Conservation (phyloP, 768 basidiomycete species). For the Fomitopsis serialis region DNA sequence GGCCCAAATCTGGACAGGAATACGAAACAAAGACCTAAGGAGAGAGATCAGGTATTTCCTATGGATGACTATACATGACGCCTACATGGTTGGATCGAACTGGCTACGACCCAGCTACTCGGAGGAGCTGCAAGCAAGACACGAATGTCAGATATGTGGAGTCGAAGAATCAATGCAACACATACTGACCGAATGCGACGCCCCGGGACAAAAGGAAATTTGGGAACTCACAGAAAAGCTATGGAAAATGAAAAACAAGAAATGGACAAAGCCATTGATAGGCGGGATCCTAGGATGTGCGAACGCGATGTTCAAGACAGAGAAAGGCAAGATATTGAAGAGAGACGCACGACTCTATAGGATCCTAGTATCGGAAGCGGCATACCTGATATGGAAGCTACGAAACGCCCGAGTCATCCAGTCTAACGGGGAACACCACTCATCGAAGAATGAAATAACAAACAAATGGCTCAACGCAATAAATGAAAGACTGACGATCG, state of each 20-base stretch:
- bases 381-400: too few relatives aligned
- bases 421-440: too few relatives aligned
- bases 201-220: neutral
- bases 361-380: too few relatives aligned
- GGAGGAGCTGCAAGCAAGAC: neutral
- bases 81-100: neutral
- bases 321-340: too few relatives aligned
- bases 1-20: neutral
- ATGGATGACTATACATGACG: neutral
- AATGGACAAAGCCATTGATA: too few relatives aligned
- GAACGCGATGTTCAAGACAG: too few relatives aligned
- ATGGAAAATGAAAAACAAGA: neutral
- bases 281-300: too few relatives aligned
- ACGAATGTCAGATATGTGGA: neutral
- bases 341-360: too few relatives aligned
- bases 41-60: neutral
- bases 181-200: neutral
- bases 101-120: neutral
- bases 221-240: neutral
- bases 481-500: too few relatives aligned
- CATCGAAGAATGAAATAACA: too few relatives aligned
- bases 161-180: neutral
- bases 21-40: neutral
- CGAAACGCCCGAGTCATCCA: too few relatives aligned
- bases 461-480: too few relatives aligned